Conservation (phyloP, 176 grass and related monocot genomes). For the Triticum aestivum region DNA sequence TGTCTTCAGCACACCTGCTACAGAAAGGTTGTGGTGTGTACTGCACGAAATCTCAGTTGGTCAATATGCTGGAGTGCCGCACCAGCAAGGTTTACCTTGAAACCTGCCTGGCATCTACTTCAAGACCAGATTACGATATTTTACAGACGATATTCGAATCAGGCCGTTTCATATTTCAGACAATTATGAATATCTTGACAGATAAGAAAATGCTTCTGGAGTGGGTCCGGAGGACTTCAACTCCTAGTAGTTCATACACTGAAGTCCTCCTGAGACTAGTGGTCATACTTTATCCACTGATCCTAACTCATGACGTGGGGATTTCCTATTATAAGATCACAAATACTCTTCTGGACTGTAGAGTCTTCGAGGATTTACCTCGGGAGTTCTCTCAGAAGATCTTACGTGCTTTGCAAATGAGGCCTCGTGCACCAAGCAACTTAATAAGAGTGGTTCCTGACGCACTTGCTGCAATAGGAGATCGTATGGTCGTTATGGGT, state of each 20-base stretch:
- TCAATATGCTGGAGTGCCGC: slow-evolving; percentile 50
- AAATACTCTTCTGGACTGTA: not conserved
- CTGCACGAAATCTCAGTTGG: slow-evolving; percentile 53
- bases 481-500: slow-evolving; percentile 60
- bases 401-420: not conserved
- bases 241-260: not conserved
- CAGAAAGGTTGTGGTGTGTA: slow-evolving; percentile 20
- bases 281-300: slow-evolving; percentile 39
- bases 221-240: slow-evolving; percentile 38
- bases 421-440: not conserved
- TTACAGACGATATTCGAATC: not conserved
- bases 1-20: slow-evolving; percentile 39
- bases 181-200: slow-evolving; percentile 17
- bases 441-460: slow-evolving; percentile 45
- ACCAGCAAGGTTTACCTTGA: slow-evolving; percentile 46
- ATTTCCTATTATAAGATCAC: slow-evolving; percentile 20
- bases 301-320: not conserved
- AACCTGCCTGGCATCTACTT: slow-evolving; percentile 28
- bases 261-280: slow-evolving; percentile 51
- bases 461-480: slow-evolving; percentile 49
- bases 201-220: not conserved
- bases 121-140: not conserved
- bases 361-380: slow-evolving; percentile 47
- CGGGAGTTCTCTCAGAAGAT: slow-evolving; percentile 41
- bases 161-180: slow-evolving; percentile 18